Evolutionary conservation across 345 rosid species (phyloP), one percentile per base, ranked within the genome.

Genomic region (Gossypium turneri): DNA sequence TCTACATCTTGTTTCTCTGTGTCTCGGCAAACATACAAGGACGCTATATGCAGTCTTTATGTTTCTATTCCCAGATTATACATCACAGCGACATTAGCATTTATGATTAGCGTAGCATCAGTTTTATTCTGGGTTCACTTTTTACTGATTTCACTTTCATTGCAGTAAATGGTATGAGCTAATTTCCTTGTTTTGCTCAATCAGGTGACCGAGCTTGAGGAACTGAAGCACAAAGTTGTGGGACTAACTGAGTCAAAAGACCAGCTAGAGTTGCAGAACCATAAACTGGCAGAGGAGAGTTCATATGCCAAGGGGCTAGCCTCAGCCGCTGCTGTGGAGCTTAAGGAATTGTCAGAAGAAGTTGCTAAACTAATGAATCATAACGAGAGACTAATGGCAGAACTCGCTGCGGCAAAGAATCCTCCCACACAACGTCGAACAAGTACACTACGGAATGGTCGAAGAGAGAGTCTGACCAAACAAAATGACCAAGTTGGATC

Each of bases 301-400:
- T 88, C 94, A 15, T 96, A 96, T 12, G 99, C 99, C 2, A 96
- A 96, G 85, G 99, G 97, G 62, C 90, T 96, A 76, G 99, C 98
- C 78, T 96, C 99, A 67, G 99, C 99, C 69, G 99, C 99, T 74
- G 99, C 99, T n/a, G 99, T 96, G 17, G 99, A 95, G 85, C 99
- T 95, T 67, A 95, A 95, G 84, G 99, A 97, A 77, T 82, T 95
- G 67, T 93, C 98, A 3, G 99, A 93, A 81, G 98, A 95, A 88
- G 93, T 95, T 12, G 88, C 98, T 56, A 96, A 96, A 82, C 97
- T 96, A 27, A 91, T 96, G 99, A 88, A 90, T 79, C 92, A 88
- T n/a, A 96, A 96, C 4, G 99, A 96, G 79, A 82, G 86, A 84
- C 84, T 90, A 79, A 79, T 88, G 53, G 82, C 90, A 22, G 98